These are phyloP conservation scores for Staphylotrichum longicolle DNA, from an alignment of 495 filamentous ascomycete genomes.

Conservation along the genomic window DNA sequence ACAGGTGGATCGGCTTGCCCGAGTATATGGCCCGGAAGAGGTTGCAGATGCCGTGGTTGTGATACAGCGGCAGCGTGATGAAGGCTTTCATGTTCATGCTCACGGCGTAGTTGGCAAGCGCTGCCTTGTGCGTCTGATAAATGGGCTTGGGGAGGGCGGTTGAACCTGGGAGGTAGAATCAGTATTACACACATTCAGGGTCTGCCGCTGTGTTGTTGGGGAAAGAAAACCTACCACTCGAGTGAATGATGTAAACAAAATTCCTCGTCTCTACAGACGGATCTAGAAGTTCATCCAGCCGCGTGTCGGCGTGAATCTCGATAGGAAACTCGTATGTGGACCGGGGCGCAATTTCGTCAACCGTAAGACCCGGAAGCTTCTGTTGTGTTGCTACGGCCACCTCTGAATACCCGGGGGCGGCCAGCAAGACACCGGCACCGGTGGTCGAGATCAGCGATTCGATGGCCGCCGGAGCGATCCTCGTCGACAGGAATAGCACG, in stretches of 20 bases:
- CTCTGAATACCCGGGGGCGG: not conserved
- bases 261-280: not conserved
- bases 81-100: not conserved
- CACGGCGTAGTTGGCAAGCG: not conserved
- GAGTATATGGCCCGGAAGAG: conserved; percentile 5
- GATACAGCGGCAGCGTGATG: conserved; percentile 10
- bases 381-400: conserved; percentile 1
- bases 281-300: not conserved
- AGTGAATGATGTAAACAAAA: conserved; percentile 1
- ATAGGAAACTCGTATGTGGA: not conserved
- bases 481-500: not conserved
- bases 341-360: not conserved
- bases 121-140: not conserved
- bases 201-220: no score
- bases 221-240: not conserved
- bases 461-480: not conserved
- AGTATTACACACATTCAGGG: no score
- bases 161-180: not conserved
- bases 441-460: not conserved
- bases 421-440: not conserved
- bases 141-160: conserved; percentile 9
- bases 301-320: not conserved
- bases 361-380: not conserved
- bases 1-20: conserved; percentile 9
- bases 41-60: conserved; percentile 6